These are phyloP conservation scores for Porodaedalea pini DNA, from an alignment of 1,284 basidiomycete species.

Conservation along the genomic window DNA sequence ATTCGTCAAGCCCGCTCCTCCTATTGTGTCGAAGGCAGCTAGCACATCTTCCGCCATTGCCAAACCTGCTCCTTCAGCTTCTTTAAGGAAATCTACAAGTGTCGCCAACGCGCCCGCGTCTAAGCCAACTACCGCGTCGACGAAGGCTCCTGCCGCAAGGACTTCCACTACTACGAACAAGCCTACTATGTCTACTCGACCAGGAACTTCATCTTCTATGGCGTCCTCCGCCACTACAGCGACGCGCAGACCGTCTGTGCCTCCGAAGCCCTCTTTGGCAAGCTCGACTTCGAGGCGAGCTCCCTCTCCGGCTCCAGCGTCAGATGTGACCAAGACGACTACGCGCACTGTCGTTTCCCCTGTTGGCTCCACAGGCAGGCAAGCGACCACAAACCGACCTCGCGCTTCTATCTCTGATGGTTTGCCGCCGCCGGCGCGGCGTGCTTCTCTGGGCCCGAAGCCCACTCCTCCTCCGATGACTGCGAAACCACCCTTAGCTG, in stretches of 20 bases:
- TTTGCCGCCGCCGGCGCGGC: slow-evolving; percentile 28
- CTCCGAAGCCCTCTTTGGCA: slow-evolving; percentile 23
- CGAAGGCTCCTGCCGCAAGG: slow-evolving; percentile 38
- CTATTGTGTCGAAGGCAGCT: slow-evolving; percentile 38
- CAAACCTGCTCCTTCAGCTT: slow-evolving; percentile 26
- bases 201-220: slow-evolving; percentile 35
- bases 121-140: slow-evolving; percentile 31
- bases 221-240: slow-evolving; percentile 21
- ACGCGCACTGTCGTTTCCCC: slow-evolving; percentile 46
- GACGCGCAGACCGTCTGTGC: slow-evolving; percentile 14
- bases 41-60: slow-evolving; percentile 26
- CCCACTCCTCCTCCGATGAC: slow-evolving; percentile 28
- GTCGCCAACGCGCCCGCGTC: slow-evolving; percentile 35
- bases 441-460: slow-evolving; percentile 31
- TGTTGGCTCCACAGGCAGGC: slow-evolving; percentile 35
- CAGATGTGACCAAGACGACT: slow-evolving; percentile 24
- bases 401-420: slow-evolving; percentile 55
- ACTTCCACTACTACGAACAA: slow-evolving; percentile 39
- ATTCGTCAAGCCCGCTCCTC: slow-evolving; percentile 45
- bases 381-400: slow-evolving; percentile 39
- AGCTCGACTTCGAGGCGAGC: slow-evolving; percentile 27
- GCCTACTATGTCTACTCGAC: slow-evolving; percentile 34
- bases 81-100: slow-evolving; percentile 49
- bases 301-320: slow-evolving; percentile 36
- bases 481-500: slow-evolving; percentile 28